phyloP scores from a whole-genome alignment of 2,329 filamentous ascomycete species.

The Emergomyces pasteurianus region DNA sequence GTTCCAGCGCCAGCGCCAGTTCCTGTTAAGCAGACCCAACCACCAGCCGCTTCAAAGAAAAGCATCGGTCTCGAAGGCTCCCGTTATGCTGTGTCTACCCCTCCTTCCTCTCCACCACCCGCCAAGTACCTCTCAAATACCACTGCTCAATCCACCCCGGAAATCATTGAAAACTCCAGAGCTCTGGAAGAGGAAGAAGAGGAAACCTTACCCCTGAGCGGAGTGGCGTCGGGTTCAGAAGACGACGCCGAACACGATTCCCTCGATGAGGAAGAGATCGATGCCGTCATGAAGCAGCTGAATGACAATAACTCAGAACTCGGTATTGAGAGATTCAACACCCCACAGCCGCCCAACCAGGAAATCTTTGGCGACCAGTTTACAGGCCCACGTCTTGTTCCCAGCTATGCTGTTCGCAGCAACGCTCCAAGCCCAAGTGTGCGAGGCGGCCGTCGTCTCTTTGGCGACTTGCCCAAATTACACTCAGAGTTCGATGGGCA shows the following conservation, averaged over 20 bases:
- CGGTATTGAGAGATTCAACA: slow-evolving; percentile 54
- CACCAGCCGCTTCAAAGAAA: slow-evolving; percentile 6
- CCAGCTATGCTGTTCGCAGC: slow-evolving; percentile 39
- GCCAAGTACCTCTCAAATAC: slow-evolving; percentile 2
- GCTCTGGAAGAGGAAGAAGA: slow-evolving; percentile 1
- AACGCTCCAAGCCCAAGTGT: slow-evolving; percentile 65
- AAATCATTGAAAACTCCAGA: not conserved
- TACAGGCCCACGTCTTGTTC: slow-evolving; percentile 6
- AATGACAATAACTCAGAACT: slow-evolving; percentile 61
- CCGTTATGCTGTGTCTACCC: slow-evolving; percentile 22
- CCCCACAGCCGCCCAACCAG: slow-evolving; percentile 15
- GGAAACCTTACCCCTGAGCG: not conserved
- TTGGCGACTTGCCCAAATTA: slow-evolving; percentile 34
- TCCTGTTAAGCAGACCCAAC: slow-evolving; percentile 9
- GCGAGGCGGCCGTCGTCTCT: slow-evolving; percentile 39
- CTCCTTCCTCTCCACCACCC: slow-evolving; percentile 12
- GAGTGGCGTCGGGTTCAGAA: slow-evolving; percentile 1
- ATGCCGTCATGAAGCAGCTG: slow-evolving; percentile 82
- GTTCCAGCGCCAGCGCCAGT: too few relatives aligned
- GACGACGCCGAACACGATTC: slow-evolving; percentile 22
- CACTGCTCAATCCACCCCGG: slow-evolving; percentile 7
- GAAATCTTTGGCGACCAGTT: slow-evolving; percentile 1
- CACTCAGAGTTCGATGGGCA: slow-evolving; percentile 23
- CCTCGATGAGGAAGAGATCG: slow-evolving; percentile 57
- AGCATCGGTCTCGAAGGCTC: slow-evolving; percentile 23